Evolutionary conservation across 2,329 filamentous ascomycete species (phyloP).

Genomic region (Exophiala sp.): DNA sequence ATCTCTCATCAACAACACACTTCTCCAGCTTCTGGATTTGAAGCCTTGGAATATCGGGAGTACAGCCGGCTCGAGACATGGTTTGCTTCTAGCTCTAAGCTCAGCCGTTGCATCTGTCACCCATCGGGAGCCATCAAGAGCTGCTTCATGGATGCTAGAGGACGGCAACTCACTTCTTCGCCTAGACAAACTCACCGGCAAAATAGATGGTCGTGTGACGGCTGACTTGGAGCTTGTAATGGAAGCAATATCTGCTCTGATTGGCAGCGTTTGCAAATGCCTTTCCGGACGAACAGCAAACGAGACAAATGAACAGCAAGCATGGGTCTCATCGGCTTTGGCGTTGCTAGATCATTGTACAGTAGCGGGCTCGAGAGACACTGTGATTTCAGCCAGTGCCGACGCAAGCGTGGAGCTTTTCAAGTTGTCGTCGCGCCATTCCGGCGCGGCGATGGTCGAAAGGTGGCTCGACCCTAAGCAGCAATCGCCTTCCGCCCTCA

Average conservation of each 20-base stretch:
- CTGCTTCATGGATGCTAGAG: slow-evolving; percentile 6
- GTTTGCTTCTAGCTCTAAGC: slow-evolving; percentile 39
- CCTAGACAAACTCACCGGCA: slow-evolving; percentile 18
- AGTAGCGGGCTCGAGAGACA: slow-evolving; percentile 36
- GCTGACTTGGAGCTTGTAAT: slow-evolving; percentile 30
- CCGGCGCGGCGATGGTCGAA: slow-evolving; percentile 35
- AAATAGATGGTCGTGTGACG: slow-evolving; percentile 27
- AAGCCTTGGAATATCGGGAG: slow-evolving; percentile 36
- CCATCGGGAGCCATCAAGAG: neutral
- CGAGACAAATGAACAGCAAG: slow-evolving; percentile 8
- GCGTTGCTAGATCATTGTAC: slow-evolving; percentile 38
- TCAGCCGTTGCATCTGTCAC: slow-evolving; percentile 35
- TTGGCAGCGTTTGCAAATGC: slow-evolving; percentile 24
- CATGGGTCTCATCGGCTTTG: slow-evolving; percentile 30
- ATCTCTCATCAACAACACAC: slow-evolving; percentile 17
- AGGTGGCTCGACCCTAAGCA: slow-evolving; percentile 38
- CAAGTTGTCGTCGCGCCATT: slow-evolving; percentile 32
- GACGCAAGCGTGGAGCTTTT: slow-evolving; percentile 39
- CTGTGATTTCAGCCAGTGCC: slow-evolving; percentile 39
- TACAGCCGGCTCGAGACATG: slow-evolving; percentile 41
- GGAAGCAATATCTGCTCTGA: slow-evolving; percentile 20
- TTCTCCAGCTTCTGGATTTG: slow-evolving; percentile 33
- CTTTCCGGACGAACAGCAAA: neutral
- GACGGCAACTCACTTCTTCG: slow-evolving; percentile 8
- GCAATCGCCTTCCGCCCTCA: slow-evolving; percentile 35